phyloP scores from a whole-genome alignment of 2,329 filamentous ascomycete genomes.

The Nigrograna mackinnonii region DNA sequence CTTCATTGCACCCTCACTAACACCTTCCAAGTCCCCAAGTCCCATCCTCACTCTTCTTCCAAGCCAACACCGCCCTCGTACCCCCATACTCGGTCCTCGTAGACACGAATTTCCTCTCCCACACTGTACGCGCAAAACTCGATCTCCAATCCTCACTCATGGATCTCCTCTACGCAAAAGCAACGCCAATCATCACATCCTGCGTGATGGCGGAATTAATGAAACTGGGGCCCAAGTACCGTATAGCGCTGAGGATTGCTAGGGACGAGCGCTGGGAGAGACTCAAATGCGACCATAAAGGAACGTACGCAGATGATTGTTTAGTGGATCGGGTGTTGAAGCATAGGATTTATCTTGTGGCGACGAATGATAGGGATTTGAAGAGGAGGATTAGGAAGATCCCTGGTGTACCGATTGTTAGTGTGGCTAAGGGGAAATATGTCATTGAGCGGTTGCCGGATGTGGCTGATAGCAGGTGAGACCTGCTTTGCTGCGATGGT shows the following conservation, averaged over 20 bases:
- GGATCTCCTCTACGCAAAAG: conserved; percentile 92
- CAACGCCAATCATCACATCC: conserved; percentile 82
- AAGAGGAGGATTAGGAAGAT: conserved; percentile 86
- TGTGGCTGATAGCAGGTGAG: conserved; percentile 64
- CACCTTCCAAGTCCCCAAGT: conserved; percentile 65
- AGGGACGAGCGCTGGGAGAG: conserved; percentile 87
- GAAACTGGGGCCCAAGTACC: conserved; percentile 83
- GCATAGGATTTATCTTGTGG: conserved; percentile 51
- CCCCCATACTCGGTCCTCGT: conserved; percentile 77
- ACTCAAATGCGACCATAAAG: conserved; percentile 87
- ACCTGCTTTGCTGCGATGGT: neutral
- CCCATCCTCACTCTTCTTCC: conserved; percentile 60
- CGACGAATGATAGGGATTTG: conserved; percentile 58
- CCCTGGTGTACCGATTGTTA: conserved; percentile 75
- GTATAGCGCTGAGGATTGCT: conserved; percentile 83
- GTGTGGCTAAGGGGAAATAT: conserved; percentile 86
- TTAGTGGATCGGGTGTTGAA: conserved; percentile 47
- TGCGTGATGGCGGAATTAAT: conserved; percentile 81
- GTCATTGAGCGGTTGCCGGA: conserved; percentile 90
- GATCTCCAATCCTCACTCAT: conserved; percentile 87
- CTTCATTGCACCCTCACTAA: conserved; percentile 8
- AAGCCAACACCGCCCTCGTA: conserved; percentile 75
- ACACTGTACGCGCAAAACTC: conserved; percentile 89
- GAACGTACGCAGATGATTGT: conserved; percentile 72
- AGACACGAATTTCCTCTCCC: conserved; percentile 49